Base-by-base conservation (phyloP, 1,139 yeast genomes). In the Torulaspora globosa region DNA sequence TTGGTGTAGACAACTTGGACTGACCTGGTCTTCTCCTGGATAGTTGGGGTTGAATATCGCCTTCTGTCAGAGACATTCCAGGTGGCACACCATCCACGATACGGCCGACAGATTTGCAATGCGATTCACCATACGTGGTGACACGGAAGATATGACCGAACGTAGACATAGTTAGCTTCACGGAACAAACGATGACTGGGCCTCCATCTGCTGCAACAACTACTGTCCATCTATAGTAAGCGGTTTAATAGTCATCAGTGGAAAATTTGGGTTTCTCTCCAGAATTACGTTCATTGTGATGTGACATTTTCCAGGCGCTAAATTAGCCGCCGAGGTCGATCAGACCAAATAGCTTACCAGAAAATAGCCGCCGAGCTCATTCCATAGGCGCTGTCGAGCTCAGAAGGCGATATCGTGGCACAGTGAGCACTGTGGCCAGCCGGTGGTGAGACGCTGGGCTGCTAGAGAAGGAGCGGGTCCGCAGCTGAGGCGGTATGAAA, bases 21-120 rank as follows among this genome's bases (percentile, higher is more conserved):
- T 92, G 98, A 38, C 98, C 98, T 2, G 98, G 98, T 72, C 98
- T 83, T 76, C 98, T 83, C 70, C 98, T 80, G 27, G 95, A 84
- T 56, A 92, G 73, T 72, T 92, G 98, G 14, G 97, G 95, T 72
- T 92, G 98, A 58, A 92, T 79, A 63, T 92, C 98, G 9, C 71
- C 80, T 68, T 88, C 97, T 15, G 85, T 76, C 47, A 92, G 76
- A 10, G 80, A 76, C 76, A 92, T 74, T 26, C 96, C 96, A 27
- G 98, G 97, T 39, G 98, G 98, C 41, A 90, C 94, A 44, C 98
- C 98, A 60, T 92, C 98, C 38, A 92, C 97, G 52, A 92, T 92
- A 71, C 98, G 92, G 26, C 98, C 98, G 36, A 92, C 98, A n/a
- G 96, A 87, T 63, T 81, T 84, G 72, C 98, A 92, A 73, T 92